Evolutionary conservation across 108 stramenopile species (phyloP).

Genomic region (Pseudonitzschia multistriata): DNA sequence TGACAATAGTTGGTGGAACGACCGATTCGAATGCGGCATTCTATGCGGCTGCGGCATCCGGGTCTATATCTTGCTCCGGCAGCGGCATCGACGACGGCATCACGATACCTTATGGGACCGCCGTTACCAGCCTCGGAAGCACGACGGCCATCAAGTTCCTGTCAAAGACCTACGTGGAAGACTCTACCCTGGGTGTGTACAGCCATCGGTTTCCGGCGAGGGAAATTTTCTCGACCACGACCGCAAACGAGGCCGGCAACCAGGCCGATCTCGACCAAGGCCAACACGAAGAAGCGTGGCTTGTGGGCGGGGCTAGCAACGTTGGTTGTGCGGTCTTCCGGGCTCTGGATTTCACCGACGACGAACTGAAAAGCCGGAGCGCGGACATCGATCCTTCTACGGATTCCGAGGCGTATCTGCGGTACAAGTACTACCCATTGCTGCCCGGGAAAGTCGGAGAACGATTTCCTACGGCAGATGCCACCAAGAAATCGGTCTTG

Average conservation of each 20-base stretch:
- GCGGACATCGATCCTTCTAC: constrained; percentile 62
- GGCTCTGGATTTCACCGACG: constrained; percentile 65
- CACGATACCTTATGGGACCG: constrained; percentile 54
- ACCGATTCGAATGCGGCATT: constrained; percentile 94
- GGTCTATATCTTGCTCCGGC: constrained; percentile 21
- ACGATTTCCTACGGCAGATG: constrained; percentile 87
- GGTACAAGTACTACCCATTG: constrained; percentile 81
- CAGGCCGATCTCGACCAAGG: not conserved
- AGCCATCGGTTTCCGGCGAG: constrained; percentile 82
- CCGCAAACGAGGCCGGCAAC: not conserved
- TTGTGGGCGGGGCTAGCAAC: constrained; percentile 92
- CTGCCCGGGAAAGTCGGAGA: constrained; percentile 67
- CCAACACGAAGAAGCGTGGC: constrained; percentile 65
- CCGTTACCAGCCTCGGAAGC: constrained; percentile 85
- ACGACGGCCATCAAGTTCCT: constrained; percentile 90
- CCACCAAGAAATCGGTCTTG: constrained; percentile 68
- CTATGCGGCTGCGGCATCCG: constrained; percentile 66
- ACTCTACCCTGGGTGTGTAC: constrained; percentile 82
- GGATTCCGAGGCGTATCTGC: constrained; percentile 45
- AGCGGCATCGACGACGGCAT: not conserved
- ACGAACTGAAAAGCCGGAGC: constrained; percentile 68
- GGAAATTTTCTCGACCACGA: constrained; percentile 15
- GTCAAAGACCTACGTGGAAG: constrained; percentile 75
- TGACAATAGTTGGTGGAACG: constrained; percentile 85
- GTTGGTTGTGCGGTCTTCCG: constrained; percentile 90